phyloP scores from a whole-genome alignment of 371 early-diverging fungal species.

The Mucor irregularis region DNA sequence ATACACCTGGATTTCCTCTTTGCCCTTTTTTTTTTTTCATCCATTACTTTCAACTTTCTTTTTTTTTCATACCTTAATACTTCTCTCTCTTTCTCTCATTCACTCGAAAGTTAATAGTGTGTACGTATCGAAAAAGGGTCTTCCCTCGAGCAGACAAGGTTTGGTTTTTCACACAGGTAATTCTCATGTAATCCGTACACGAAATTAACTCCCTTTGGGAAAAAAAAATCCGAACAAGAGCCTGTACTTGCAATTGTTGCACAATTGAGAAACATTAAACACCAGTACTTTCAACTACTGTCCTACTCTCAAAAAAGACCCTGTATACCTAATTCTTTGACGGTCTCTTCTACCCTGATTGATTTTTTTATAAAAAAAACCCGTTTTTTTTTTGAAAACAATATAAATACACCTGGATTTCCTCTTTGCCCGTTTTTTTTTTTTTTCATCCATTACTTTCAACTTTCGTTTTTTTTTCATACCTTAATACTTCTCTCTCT shows the following conservation, averaged over 20 bases:
- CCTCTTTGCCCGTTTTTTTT: slow-evolving; percentile 2
- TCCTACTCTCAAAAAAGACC: slow-evolving; percentile 18
- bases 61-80: too few relatives aligned
- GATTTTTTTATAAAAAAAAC: not conserved
- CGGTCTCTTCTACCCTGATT: not conserved
- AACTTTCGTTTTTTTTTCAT: slow-evolving; percentile 1
- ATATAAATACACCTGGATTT: not conserved
- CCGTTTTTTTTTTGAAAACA: slow-evolving; percentile 1
- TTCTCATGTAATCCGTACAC: slow-evolving; percentile 24
- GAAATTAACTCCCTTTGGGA: slow-evolving; percentile 7
- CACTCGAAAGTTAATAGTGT: too few relatives aligned
- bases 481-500: not conserved
- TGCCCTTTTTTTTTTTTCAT: slow-evolving; percentile 8
- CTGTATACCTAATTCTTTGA: slow-evolving; percentile 20
- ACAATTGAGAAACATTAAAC: slow-evolving; percentile 21
- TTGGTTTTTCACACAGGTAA: slow-evolving; percentile 12
- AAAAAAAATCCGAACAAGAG: slow-evolving; percentile 2
- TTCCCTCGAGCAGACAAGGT: too few relatives aligned
- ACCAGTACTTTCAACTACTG: slow-evolving; percentile 5
- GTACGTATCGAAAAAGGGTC: not conserved
- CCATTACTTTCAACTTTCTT: not conserved
- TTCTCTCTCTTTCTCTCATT: too few relatives aligned
- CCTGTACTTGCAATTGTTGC: slow-evolving; percentile 3
- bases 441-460: not conserved
- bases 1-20: not conserved